A percentile compares a stretch with the other conserved stretches of the same genome.
These are phyloP conservation scores for Wallemia ichthyophaga DNA, from an alignment of 1,284 basidiomycete genomes.

Conservation along the genomic window DNA sequence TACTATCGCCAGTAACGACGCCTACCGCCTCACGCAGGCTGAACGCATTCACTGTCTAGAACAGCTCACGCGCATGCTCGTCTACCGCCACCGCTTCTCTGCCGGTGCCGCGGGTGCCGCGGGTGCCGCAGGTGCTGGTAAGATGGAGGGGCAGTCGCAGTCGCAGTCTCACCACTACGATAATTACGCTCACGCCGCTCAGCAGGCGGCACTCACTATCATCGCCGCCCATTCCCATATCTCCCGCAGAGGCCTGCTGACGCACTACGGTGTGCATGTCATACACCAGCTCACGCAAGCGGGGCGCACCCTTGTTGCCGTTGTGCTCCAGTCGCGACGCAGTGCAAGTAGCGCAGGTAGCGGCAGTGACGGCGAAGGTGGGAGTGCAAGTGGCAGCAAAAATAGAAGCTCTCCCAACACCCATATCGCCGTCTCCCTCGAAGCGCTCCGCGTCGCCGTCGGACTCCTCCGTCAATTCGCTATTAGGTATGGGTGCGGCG, in stretches of 20 bases:
- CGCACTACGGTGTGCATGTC: conserved; percentile 77
- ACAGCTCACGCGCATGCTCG: conserved; percentile 49
- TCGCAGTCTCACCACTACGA: no score
- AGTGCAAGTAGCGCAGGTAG: no score
- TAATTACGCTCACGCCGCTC: no score
- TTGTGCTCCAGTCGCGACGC: conserved; percentile 25
- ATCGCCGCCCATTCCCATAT: conserved; percentile 51
- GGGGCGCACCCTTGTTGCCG: conserved; percentile 56
- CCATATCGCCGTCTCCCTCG: neutral
- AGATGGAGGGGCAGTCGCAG: no score
- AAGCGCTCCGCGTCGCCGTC: neutral
- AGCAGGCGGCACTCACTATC: conserved; percentile 28
- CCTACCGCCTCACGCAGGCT: conserved; percentile 56
- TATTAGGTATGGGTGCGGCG: neutral
- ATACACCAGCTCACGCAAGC: conserved; percentile 76
- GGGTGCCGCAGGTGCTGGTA: no score
- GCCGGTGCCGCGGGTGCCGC: conserved; percentile 8
- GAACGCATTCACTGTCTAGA: conserved; percentile 53
- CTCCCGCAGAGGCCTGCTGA: conserved; percentile 48
- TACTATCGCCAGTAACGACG: conserved; percentile 51
- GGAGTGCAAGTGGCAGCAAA: neutral
- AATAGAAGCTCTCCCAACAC: neutral
- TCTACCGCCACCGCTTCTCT: conserved; percentile 38
- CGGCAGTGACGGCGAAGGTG: no score
- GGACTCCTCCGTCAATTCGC: neutral